Evolutionary conservation across 805 yeast genomes (phyloP).

Genomic region (Pichia sporocuriosa): DNA sequence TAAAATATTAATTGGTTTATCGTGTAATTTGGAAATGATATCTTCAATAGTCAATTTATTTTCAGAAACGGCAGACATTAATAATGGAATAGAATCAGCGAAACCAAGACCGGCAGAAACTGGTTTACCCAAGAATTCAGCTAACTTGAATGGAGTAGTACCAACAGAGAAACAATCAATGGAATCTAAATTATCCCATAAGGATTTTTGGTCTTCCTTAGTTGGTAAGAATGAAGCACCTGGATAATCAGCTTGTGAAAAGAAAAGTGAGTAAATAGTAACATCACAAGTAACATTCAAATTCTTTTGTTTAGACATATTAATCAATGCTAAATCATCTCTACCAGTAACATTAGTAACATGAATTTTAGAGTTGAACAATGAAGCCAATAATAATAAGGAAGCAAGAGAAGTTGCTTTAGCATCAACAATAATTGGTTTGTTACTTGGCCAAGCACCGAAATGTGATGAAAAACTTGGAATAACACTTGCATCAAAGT

Average conservation of each 20-base stretch:
- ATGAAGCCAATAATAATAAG: conserved; percentile 78
- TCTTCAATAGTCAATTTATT: conserved; percentile 68
- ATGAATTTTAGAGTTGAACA: conserved; percentile 79
- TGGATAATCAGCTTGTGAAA: conserved; percentile 65
- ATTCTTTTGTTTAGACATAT: conserved; percentile 77
- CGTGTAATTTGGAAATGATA: conserved; percentile 65
- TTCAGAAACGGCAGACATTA: conserved; percentile 71
- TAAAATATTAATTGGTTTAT: conserved; percentile 76
- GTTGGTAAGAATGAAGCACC: conserved; percentile 72
- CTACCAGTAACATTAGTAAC: conserved; percentile 77
- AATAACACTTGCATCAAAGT: conserved; percentile 60
- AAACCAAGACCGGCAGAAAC: conserved; percentile 71
- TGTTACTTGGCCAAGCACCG: conserved; percentile 73
- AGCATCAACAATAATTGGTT: conserved; percentile 90
- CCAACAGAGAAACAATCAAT: conserved; percentile 90
- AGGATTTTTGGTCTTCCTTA: conserved; percentile 67
- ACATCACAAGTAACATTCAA: conserved; percentile 87
- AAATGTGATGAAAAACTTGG: conserved; percentile 76
- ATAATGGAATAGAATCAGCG: conserved; percentile 72
- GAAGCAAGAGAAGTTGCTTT: conserved; percentile 90
- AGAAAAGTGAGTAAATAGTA: conserved; percentile 69
- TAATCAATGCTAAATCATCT: conserved; percentile 77
- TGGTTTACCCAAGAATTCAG: conserved; percentile 54
- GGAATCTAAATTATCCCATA: conserved; percentile 68
- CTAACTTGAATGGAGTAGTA: conserved; percentile 63